Evolutionary conservation across 345 rosid genomes (phyloP).

Genomic region (Ceriops decandra): DNA sequence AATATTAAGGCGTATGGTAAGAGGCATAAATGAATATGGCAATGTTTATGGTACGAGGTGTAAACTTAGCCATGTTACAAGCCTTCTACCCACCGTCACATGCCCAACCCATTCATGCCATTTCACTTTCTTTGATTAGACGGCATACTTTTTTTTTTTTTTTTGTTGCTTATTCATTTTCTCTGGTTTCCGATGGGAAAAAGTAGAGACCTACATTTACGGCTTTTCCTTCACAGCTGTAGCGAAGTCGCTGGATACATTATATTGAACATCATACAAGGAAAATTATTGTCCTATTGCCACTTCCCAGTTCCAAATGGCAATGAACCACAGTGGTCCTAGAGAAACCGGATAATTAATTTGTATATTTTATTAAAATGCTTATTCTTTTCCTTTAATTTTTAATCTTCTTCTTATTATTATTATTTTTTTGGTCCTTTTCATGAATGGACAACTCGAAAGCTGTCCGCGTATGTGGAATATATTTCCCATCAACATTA

Average conservation of each 20-base stretch:
- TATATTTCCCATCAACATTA: neutral
- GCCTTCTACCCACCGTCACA: neutral
- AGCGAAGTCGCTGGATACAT: too few species aligned
- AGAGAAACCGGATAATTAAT: neutral
- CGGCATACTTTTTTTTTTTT: neutral
- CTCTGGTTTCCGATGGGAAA: neutral
- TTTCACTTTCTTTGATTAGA: conserved; percentile 2
- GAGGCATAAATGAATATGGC: neutral
- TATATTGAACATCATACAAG: too few species aligned
- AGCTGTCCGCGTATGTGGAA: too few species aligned
- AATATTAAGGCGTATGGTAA: neutral
- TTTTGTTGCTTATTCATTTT: neutral
- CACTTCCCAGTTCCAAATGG: neutral
- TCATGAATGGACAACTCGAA: neutral
- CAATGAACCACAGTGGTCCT: neutral
- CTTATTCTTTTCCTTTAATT: too few species aligned
- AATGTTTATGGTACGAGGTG: too few species aligned
- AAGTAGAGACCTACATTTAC: conserved; percentile 4
- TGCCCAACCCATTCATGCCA: conserved; percentile 1
- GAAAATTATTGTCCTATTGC: too few species aligned
- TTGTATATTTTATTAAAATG: too few species aligned
- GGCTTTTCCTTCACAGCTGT: neutral
- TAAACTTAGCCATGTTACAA: neutral
- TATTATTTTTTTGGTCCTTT: neutral
- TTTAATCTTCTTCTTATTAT: rapidly evolving